Base-by-base conservation (phyloP, 768 basidiomycete genomes). In the Russula abietina region DNA sequence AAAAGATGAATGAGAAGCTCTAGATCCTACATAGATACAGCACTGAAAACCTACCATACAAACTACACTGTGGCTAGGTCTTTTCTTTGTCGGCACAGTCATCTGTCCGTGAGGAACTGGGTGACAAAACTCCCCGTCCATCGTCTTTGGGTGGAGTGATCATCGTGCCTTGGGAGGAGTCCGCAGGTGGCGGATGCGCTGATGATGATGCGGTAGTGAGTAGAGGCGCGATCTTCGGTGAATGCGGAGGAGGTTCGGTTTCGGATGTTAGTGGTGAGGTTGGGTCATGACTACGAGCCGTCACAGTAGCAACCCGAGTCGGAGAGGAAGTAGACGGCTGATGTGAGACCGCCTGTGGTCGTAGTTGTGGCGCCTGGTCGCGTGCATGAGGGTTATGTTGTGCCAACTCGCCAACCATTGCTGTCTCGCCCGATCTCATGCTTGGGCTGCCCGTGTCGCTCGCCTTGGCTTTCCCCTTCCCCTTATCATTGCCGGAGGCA, bases 11-110 rank as follows among this genome's bases (percentile, higher is more conserved):
- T 60, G 60, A 64, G 60, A 39, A 60, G 55, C 5, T 55, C 58
- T 64, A 64, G 58, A 64, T 60, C 53, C 24, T 64, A 64, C 59
- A 64, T n/a, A 58, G 58, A 64, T 64, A 64, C 63, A 64, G 62
- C 62, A 56, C 41, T 60, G 38, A n/a, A 60, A 16, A 16, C 45
- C 49, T 19, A 56, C 28, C 48, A 45, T 39, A 43, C 16, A 54
- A 36, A 53, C 17, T 32, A 53, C 52, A 55, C 10, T 6, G 43
- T 41, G 6, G 36, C 41, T 60, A 64, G 19, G 45, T 55, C 46
- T 39, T 48, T 36, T 55, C 19, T 49, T 55, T 54, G 8, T 43
- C 53, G 17, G 52, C 46, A n/a, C 36, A 46, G 11, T 33, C 26
- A 16, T 41, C 28, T 55, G 58, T 55, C 58, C 62, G 24, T 51